A percentile compares a stretch with the other conserved stretches of the same genome.
phyloP scores from a whole-genome alignment of 108 stramenopile species.

The Craspedostauros australis region DNA sequence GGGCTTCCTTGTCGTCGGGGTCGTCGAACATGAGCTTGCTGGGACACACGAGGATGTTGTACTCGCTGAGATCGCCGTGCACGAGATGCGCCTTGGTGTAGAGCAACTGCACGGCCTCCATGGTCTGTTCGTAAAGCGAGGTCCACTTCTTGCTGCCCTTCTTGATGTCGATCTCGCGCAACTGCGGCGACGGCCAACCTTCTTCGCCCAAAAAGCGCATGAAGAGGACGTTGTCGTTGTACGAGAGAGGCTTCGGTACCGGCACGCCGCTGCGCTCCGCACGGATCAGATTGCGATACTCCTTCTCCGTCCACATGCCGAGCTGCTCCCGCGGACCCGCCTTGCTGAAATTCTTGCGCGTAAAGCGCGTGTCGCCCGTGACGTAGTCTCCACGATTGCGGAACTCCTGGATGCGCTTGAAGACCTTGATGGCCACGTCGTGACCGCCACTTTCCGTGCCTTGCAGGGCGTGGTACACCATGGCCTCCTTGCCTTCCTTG shows the following conservation, averaged over 20 bases:
- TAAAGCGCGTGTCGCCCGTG: constrained; percentile 66
- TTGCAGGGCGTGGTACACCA: constrained; percentile 68
- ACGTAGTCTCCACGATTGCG: constrained; percentile 54
- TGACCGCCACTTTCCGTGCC: constrained; percentile 41
- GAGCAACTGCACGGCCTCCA: constrained; percentile 58
- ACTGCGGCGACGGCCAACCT: constrained; percentile 78
- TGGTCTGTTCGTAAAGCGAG: constrained; percentile 50
- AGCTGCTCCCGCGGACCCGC: constrained; percentile 49
- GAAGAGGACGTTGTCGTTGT: constrained; percentile 71
- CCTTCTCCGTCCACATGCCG: constrained; percentile 77
- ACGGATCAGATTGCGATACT: constrained; percentile 72
- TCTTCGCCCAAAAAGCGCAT: constrained; percentile 77
- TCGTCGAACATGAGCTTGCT: constrained; percentile 25
- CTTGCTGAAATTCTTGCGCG: constrained; percentile 30
- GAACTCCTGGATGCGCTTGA: constrained; percentile 76
- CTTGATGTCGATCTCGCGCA: constrained; percentile 59
- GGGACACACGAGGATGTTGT: constrained; percentile 73
- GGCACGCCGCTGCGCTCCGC: constrained; percentile 55
- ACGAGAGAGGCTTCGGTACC: constrained; percentile 56
- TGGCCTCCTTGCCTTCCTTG: constrained; percentile 80
- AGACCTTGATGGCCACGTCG: constrained; percentile 83
- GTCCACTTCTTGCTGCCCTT: constrained; percentile 61
- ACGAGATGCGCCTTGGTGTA: constrained; percentile 54
- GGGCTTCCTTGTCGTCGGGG: constrained; percentile 23
- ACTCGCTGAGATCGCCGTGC: constrained; percentile 77